phyloP scores from a whole-genome alignment of 768 basidiomycete genomes.

The Kwoniella sp. region DNA sequence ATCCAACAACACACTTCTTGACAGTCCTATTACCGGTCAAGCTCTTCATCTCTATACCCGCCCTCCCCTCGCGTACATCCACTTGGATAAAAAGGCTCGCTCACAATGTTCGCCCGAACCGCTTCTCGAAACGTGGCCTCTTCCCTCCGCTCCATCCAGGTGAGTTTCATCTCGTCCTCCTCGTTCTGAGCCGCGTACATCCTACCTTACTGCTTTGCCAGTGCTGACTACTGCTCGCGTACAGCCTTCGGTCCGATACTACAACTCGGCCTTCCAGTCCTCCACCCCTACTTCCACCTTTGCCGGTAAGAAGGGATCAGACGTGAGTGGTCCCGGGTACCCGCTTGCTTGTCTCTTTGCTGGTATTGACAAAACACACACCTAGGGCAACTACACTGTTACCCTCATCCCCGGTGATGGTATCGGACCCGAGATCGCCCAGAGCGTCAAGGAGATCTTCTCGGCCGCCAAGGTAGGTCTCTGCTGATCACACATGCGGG shows the following conservation, averaged over 20 bases:
- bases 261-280: constrained; percentile 47
- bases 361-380: no score
- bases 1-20: no score
- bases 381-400: constrained; percentile 92
- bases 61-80: not conserved
- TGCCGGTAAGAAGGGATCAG: constrained; percentile 79
- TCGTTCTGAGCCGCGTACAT: not conserved
- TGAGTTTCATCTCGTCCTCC: not conserved
- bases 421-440: constrained; percentile 97
- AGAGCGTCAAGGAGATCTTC: constrained; percentile 93
- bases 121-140: constrained; percentile 21
- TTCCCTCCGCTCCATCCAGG: constrained; percentile 25
- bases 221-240: not conserved
- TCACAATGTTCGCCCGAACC: constrained; percentile 30
- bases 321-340: constrained; percentile 57
- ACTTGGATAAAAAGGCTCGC: not conserved
- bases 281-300: constrained; percentile 79
- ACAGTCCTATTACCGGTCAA: no score
- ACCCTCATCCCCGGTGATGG: constrained; percentile 97
- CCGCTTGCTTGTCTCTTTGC: not conserved
- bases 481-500: not conserved
- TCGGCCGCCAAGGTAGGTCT: constrained; percentile 65
- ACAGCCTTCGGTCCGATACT: constrained; percentile 26
- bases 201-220: not conserved
- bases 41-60: not conserved